phyloP scores from a whole-genome alignment of 2,329 filamentous ascomycete genomes.

The Calonectria pseudoreteaudii region DNA sequence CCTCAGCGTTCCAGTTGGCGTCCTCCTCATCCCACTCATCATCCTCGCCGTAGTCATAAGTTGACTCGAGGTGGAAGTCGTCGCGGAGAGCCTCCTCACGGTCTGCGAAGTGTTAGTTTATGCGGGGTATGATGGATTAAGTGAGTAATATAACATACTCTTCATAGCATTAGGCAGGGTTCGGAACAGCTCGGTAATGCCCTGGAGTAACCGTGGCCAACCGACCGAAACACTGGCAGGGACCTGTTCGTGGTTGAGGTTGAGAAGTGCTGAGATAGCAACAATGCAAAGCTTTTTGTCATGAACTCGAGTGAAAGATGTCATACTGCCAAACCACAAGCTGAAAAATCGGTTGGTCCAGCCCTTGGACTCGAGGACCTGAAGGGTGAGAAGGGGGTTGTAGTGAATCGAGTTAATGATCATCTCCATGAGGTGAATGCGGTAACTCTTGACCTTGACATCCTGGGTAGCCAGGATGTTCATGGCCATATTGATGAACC shows the following conservation, averaged over 20 bases:
- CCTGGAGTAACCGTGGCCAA: conserved; percentile 90
- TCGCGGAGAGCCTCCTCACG: conserved; percentile 93
- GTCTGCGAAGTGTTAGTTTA: conserved; percentile 62
- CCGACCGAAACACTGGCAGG: conserved; percentile 93
- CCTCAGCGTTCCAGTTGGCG: conserved; percentile 81
- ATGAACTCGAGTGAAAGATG: conserved; percentile 91
- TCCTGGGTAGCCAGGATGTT: conserved; percentile 79
- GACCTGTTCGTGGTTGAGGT: conserved; percentile 82
- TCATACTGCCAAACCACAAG: conserved; percentile 96
- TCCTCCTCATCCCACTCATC: conserved; percentile 89
- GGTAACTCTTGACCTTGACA: conserved; percentile 90
- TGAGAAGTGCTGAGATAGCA: conserved; percentile 88
- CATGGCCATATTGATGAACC: conserved; percentile 93
- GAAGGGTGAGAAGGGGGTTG: conserved; percentile 86
- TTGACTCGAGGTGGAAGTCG: conserved; percentile 79
- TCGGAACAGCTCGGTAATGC: conserved; percentile 91
- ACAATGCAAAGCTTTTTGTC: conserved; percentile 99
- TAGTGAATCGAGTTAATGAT: conserved; percentile 99
- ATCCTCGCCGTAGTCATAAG: conserved; percentile 75
- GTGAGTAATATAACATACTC: conserved; percentile 64
- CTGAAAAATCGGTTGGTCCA: conserved; percentile 99
- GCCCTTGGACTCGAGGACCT: conserved; percentile 87
- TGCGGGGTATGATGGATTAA: too few species aligned
- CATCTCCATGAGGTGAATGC: conserved; percentile 98
- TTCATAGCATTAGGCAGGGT: conserved; percentile 89